phyloP scores from a whole-genome alignment of 169 alveolate species.

The Amoebophrya sp. region DNA sequence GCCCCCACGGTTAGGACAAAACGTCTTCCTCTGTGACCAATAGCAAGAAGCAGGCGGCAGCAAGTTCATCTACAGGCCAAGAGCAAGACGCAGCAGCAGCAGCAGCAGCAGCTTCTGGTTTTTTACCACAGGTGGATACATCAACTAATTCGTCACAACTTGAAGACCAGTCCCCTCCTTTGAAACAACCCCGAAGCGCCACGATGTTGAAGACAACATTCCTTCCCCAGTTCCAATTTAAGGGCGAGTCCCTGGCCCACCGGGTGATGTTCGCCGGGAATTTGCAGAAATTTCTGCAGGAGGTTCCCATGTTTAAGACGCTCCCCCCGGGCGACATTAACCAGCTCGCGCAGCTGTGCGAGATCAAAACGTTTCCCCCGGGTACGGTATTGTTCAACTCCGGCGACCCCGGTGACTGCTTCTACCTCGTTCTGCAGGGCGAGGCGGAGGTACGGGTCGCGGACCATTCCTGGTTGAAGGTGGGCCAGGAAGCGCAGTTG shows the following conservation, averaged over 20 bases:
- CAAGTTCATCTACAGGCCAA: too few species aligned
- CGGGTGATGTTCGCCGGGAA: background rate
- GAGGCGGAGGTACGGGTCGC: constrained; percentile 2
- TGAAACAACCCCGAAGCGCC: too few species aligned
- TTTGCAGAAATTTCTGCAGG: background rate
- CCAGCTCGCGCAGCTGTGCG: background rate
- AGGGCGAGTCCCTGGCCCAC: background rate
- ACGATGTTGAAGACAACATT: background rate
- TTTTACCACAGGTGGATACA: too few species aligned
- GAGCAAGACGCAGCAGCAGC: too few species aligned
- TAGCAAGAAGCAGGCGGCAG: too few species aligned
- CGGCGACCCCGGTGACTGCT: constrained; percentile 13
- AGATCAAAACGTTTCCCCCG: background rate
- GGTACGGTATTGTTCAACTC: background rate
- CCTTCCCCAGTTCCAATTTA: background rate
- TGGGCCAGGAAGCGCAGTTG: constrained; percentile 19
- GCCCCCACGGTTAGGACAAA: too few species aligned
- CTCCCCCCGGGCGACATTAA: background rate
- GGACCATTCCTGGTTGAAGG: background rate
- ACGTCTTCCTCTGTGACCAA: too few species aligned
- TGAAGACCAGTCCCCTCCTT: too few species aligned
- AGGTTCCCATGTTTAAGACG: constrained; percentile 1
- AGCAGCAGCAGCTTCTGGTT: too few species aligned
- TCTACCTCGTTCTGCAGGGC: background rate
- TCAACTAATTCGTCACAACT: too few species aligned